phyloP scores from a whole-genome alignment of 768 basidiomycete genomes.

The Lactarius deliciosus region DNA sequence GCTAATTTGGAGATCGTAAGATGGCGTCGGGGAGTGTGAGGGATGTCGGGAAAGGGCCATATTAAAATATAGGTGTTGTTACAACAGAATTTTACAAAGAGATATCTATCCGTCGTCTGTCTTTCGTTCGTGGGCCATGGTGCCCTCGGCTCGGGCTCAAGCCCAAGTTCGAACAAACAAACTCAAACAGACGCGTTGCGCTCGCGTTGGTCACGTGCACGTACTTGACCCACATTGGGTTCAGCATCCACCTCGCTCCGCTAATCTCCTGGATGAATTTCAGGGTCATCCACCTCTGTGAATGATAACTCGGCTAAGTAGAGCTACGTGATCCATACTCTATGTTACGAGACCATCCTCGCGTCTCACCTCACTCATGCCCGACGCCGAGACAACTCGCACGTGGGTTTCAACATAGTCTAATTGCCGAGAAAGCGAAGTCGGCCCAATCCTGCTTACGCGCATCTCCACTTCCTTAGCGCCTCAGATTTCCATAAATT shows the following conservation, averaged over 20 bases:
- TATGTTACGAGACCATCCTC: too few relatives aligned
- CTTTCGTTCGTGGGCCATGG: not conserved
- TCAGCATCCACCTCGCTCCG: not conserved
- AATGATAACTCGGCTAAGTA: too few relatives aligned
- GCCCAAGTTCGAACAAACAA: not conserved
- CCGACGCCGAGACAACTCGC: too few relatives aligned
- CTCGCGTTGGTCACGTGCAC: conserved; percentile 16
- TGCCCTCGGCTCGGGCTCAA: not conserved
- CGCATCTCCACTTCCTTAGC: not conserved
- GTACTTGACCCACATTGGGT: too few relatives aligned
- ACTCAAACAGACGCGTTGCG: conserved; percentile 26
- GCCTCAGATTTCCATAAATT: not conserved
- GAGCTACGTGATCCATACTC: too few relatives aligned
- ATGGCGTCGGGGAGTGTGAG: conserved; percentile 13
- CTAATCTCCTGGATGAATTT: not conserved
- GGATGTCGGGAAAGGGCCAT: conserved; percentile 12
- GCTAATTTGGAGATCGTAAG: conserved; percentile 5
- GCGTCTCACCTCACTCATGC: not conserved
- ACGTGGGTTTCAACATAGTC: not conserved
- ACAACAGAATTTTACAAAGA: conserved; percentile 15
- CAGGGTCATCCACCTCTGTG: not conserved
- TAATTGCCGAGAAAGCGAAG: not conserved
- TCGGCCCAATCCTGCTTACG: not conserved
- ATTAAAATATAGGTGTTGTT: not conserved
- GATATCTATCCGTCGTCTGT: conserved; percentile 3